phyloP scores from a whole-genome alignment of 805 yeast species.

The Candida tammaniensis region DNA sequence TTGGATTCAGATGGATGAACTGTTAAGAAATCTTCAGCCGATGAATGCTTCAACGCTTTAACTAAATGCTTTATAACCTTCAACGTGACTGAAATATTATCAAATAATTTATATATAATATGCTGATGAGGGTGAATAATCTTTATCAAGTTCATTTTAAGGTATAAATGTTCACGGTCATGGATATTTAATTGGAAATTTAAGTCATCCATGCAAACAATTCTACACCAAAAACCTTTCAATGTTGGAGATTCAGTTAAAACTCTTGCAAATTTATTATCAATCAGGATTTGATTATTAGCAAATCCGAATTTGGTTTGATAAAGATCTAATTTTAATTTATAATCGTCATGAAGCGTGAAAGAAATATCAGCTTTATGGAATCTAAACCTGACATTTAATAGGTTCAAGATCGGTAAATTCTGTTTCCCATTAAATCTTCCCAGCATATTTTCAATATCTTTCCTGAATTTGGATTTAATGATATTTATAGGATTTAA shows the following conservation, averaged over 20 bases:
- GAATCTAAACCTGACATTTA: constrained; percentile 12
- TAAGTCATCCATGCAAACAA: constrained; percentile 39
- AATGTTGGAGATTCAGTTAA: constrained; percentile 53
- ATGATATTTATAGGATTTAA: constrained; percentile 27
- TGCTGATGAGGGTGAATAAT: constrained; percentile 38
- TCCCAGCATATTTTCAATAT: constrained; percentile 8
- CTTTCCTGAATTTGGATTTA: constrained; percentile 21
- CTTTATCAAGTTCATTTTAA: constrained; percentile 25
- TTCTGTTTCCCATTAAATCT: too few relatives aligned
- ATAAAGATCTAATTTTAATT: constrained; percentile 44
- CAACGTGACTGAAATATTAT: constrained; percentile 31
- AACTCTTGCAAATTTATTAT: constrained; percentile 32
- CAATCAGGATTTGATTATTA: constrained; percentile 9
- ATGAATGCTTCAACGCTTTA: constrained; percentile 18
- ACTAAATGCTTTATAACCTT: constrained; percentile 35
- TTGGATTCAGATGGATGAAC: constrained; percentile 31
- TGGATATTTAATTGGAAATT: constrained; percentile 12
- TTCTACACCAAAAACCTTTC: constrained; percentile 47
- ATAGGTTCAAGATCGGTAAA: not conserved
- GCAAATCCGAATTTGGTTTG: constrained; percentile 12
- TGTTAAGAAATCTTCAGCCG: constrained; percentile 12
- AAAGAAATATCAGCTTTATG: constrained; percentile 23
- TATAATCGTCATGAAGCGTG: constrained; percentile 48
- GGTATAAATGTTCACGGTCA: constrained; percentile 16
- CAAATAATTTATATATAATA: constrained; percentile 37